Evolutionary conservation across 768 basidiomycete genomes (phyloP), one percentile per base, ranked within the genome.

Genomic region (Boletus subcaerulescens): DNA sequence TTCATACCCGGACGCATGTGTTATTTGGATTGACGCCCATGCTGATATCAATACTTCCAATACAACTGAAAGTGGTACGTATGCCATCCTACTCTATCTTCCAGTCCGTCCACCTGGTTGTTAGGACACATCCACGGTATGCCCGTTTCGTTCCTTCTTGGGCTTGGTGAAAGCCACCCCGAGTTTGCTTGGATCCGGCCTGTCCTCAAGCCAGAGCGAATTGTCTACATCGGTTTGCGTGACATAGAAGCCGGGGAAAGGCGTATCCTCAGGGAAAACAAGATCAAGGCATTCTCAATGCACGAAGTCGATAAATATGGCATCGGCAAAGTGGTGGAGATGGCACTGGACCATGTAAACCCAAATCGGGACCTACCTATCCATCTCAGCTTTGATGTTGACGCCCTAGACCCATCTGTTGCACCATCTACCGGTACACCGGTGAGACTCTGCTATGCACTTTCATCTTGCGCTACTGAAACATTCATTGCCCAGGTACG

Each of bases 11-110:
- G 82, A 92, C 29, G 85, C 90, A 22, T 91, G 91, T 67, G 86
- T 99, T 35, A 76, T 99, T 57, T 98, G 97, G 97, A 77, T 98
- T 55, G 97, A 99, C 68, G 97, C 97, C 3, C 97, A 98, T 64
- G 89, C 93, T 18, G 97, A 98, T 69, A 93, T 99, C 75, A 98
- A 99, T 72, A 97, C 95, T 7, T 74, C 80, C 12, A 83, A 87
- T 52, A 84, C 90, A 15, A 94, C 94, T 18, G 86, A 75, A 41
- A 85, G 88, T 62, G 88, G 88, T 82, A 67, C 52, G 74, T 64
- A 35, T 43, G 9, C 35, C 52, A 38, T 40, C 50, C 36, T 26
- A 18, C 32, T 12, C 18, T 41, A 38, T 12, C 29, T 38, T 50
- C 26, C 58, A 56, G 9, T 12, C 2, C 5, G 18, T 41, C 26